phyloP scores from a whole-genome alignment of 2,329 filamentous ascomycete genomes.

The Xylaria sp. region DNA sequence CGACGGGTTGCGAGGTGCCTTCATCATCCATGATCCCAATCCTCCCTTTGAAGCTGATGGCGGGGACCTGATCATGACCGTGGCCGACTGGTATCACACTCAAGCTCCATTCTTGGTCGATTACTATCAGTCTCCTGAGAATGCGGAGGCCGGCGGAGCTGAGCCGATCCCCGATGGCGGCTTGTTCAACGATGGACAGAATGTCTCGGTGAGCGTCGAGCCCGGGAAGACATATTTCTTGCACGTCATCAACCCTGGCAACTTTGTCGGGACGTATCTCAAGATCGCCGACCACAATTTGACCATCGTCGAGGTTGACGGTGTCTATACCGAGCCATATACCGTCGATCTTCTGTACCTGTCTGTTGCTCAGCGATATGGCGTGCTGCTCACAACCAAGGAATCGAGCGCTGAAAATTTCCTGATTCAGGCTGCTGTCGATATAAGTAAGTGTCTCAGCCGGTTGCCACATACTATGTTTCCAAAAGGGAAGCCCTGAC shows the following conservation, averaged over 20 bases:
- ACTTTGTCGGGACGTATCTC: conserved; percentile 13
- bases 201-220: conserved; percentile 5
- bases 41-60: conserved; percentile 7
- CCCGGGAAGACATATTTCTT: conserved; percentile 15
- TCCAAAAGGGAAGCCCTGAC: background rate
- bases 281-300: conserved; percentile 11
- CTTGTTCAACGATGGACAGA: conserved; percentile 13
- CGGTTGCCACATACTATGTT: background rate
- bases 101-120: conserved; percentile 13
- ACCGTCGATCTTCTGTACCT: conserved; percentile 12
- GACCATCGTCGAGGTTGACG: conserved; percentile 15
- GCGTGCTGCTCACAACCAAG: conserved; percentile 10
- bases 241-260: conserved; percentile 13
- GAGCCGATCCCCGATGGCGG: conserved; percentile 13
- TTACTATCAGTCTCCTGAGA: conserved; percentile 14
- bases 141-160: conserved; percentile 9
- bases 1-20: conserved; percentile 13
- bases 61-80: conserved; percentile 10
- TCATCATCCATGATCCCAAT: conserved; percentile 13
- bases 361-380: conserved; percentile 14
- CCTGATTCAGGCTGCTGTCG: conserved; percentile 12
- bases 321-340: conserved; percentile 15
- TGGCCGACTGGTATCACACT: conserved; percentile 14
- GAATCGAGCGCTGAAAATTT: conserved; percentile 4
- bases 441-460: conserved; percentile 12